Evolutionary conservation across 768 basidiomycete species (phyloP).

Genomic region (Amanita subjunquillea): DNA sequence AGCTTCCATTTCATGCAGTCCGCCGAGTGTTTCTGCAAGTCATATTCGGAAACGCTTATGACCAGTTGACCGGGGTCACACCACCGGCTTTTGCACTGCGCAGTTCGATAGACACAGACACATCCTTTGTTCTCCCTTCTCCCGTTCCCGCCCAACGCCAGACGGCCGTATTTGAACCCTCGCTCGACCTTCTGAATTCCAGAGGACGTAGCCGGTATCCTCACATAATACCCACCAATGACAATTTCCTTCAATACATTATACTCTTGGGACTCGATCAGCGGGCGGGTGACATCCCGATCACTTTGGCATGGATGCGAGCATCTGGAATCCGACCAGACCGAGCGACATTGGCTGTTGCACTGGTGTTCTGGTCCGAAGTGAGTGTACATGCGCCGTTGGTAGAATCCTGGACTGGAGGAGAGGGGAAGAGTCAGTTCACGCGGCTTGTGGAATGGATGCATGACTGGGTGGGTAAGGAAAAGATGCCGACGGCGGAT

Average conservation of each 20-base stretch:
- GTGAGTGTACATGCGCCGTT: conserved; percentile 52
- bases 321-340: conserved; percentile 41
- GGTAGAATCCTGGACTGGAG: conserved; percentile 35
- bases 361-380: conserved; percentile 65
- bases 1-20: conserved; percentile 36
- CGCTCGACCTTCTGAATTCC: conserved; percentile 16
- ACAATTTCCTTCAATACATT: conserved; percentile 49
- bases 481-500: conserved; percentile 29
- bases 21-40: conserved; percentile 43
- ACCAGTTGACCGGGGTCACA: conserved; percentile 17
- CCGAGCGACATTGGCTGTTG: conserved; percentile 44
- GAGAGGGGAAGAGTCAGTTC: conserved; percentile 29
- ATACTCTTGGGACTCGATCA: conserved; percentile 43
- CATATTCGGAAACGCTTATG: conserved; percentile 40
- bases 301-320: conserved; percentile 67
- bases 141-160: conserved; percentile 4
- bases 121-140: conserved; percentile 4
- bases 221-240: conserved; percentile 32
- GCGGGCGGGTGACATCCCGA: conserved; percentile 50
- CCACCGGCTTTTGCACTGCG: conserved; percentile 28
- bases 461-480: conserved; percentile 43
- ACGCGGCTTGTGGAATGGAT: conserved; percentile 40
- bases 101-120: conserved; percentile 14
- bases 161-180: conserved; percentile 10
- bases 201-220: conserved; percentile 13